A percentile compares a stretch with the other conserved stretches of the same genome.
phyloP scores from a whole-genome alignment of 2,329 filamentous ascomycete genomes.

The Karstenula rhodostoma region DNA sequence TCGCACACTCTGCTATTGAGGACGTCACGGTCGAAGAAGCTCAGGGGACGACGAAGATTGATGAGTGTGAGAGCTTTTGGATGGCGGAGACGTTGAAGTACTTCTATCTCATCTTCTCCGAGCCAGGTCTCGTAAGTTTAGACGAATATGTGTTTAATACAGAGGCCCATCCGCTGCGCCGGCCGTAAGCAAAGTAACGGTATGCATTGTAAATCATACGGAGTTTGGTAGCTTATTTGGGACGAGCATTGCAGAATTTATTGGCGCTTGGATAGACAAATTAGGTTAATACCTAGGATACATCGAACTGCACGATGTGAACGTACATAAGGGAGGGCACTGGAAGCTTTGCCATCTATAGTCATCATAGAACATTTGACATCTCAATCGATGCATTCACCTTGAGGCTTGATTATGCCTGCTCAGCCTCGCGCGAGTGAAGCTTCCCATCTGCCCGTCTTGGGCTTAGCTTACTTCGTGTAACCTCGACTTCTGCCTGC shows the following conservation, averaged over 20 bases:
- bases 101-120: slow-evolving; percentile 82
- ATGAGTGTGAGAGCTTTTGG: slow-evolving; percentile 77
- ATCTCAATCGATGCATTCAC: not conserved
- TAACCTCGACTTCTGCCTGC: too few relatives aligned
- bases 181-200: slow-evolving; percentile 34
- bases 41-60: slow-evolving; percentile 37
- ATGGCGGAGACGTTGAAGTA: slow-evolving; percentile 91
- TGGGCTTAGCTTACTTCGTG: too few relatives aligned
- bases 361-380: not conserved
- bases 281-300: not conserved
- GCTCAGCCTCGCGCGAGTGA: too few relatives aligned
- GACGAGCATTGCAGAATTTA: not conserved
- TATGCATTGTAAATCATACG: not conserved
- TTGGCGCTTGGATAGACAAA: not conserved
- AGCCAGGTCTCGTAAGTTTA: slow-evolving; percentile 70
- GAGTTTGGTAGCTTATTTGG: not conserved
- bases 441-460: too few relatives aligned
- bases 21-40: slow-evolving; percentile 62
- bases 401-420: too few relatives aligned
- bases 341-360: not conserved
- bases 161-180: slow-evolving; percentile 61
- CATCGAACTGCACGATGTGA: not conserved
- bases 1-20: slow-evolving; percentile 74
- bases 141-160: slow-evolving; percentile 73
- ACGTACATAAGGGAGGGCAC: not conserved